Evolutionary conservation across 2,329 filamentous ascomycete species (phyloP).

Genomic region (Exophiala sideris): DNA sequence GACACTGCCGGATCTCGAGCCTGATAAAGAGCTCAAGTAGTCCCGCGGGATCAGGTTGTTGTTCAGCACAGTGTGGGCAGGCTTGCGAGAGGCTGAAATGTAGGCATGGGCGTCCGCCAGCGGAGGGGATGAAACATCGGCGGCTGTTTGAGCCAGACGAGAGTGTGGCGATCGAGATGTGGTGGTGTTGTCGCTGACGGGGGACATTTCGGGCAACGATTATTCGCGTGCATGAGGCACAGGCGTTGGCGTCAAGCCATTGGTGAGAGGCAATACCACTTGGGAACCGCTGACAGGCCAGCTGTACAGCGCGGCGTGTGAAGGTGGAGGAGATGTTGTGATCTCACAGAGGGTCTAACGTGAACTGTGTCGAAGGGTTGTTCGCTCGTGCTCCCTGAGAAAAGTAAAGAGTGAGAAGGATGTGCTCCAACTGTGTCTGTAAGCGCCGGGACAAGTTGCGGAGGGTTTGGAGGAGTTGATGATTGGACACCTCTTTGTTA

Average conservation of each 20-base stretch:
- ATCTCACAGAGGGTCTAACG: conserved; percentile 12
- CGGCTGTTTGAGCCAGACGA: conserved; percentile 19
- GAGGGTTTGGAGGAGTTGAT: conserved; percentile 1
- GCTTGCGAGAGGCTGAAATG: conserved; percentile 12
- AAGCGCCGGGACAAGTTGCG: conserved; percentile 15
- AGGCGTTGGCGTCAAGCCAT: conserved; percentile 12
- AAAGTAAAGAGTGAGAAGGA: conserved; percentile 8
- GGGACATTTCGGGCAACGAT: conserved; percentile 21
- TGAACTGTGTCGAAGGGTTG: conserved; percentile 6
- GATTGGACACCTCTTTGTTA: background rate
- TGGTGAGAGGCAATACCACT: conserved; percentile 16
- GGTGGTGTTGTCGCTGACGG: conserved; percentile 12
- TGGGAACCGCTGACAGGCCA: conserved; percentile 25
- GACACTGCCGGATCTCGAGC: conserved; percentile 22
- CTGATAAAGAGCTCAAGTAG: conserved; percentile 31
- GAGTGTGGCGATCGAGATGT: conserved; percentile 20
- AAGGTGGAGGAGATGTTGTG: conserved; percentile 7
- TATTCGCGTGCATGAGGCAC: conserved; percentile 14
- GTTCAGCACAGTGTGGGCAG: conserved; percentile 15
- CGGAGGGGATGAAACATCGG: conserved; percentile 22
- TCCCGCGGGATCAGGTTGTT: conserved; percentile 37
- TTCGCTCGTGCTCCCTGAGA: conserved; percentile 2
- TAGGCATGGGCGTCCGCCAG: conserved; percentile 18
- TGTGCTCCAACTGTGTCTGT: conserved; percentile 9
- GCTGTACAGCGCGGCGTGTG: conserved; percentile 17